phyloP scores from a whole-genome alignment of 495 filamentous ascomycete genomes.

The Immersiella caudata region DNA sequence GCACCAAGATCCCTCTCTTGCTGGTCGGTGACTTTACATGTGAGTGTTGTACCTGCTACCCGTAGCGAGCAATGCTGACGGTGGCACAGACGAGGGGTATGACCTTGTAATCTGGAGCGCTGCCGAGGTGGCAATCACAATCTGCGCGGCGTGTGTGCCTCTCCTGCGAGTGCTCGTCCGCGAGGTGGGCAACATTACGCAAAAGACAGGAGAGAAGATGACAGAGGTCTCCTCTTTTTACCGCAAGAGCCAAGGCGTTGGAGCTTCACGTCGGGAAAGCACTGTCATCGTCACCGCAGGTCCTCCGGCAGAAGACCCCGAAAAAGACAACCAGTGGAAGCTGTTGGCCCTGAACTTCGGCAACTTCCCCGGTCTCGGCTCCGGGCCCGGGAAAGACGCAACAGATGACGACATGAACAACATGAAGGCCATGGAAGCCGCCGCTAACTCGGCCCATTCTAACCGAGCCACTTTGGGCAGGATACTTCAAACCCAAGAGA shows the following conservation, averaged over 20 bases:
- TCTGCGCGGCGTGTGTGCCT: slow-evolving; percentile 41
- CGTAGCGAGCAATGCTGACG: background rate
- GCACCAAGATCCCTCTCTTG: slow-evolving; percentile 29
- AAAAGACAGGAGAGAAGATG: slow-evolving; percentile 11
- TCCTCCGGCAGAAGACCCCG: background rate
- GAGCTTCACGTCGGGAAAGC: slow-evolving; percentile 6
- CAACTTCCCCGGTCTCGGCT: background rate
- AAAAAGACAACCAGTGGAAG: slow-evolving; percentile 5
- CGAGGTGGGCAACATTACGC: slow-evolving; percentile 24
- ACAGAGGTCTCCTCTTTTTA: slow-evolving; percentile 9
- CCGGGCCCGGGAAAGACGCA: background rate
- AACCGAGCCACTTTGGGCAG: background rate
- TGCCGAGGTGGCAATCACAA: slow-evolving; percentile 38
- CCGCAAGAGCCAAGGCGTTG: slow-evolving; percentile 19
- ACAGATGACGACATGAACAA: slow-evolving; percentile 7
- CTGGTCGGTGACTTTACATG: slow-evolving; percentile 29
- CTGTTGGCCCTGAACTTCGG: background rate
- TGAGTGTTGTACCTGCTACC: background rate
- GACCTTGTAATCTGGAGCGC: slow-evolving; percentile 35
- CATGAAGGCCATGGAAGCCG: background rate
- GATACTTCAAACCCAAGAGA: slow-evolving; percentile 28
- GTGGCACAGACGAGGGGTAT: slow-evolving; percentile 31
- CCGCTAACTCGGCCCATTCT: background rate
- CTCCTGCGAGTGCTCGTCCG: slow-evolving; percentile 37
- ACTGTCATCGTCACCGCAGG: slow-evolving; percentile 14